phyloP scores from a whole-genome alignment of 495 filamentous ascomycete species.

The Usnea hakonensis region DNA sequence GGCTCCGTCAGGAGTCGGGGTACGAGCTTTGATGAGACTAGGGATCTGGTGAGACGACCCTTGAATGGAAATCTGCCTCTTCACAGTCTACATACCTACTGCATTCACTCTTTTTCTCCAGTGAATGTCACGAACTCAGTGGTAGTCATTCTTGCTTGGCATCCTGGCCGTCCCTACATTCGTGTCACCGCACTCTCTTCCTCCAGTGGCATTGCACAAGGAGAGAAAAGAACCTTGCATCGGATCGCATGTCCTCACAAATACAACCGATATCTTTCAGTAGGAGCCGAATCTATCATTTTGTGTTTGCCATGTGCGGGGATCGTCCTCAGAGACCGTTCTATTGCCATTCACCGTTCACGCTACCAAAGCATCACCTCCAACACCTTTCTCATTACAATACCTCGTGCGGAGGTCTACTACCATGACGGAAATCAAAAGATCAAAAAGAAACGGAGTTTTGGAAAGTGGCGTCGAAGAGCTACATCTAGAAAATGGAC shows the following conservation, averaged over 20 bases:
- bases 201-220: background rate
- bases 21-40: background rate
- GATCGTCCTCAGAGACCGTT: constrained; percentile 9
- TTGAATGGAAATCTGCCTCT: background rate
- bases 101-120: background rate
- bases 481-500: constrained; percentile 21
- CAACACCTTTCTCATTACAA: constrained; percentile 3
- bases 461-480: constrained; percentile 17
- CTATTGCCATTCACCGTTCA: constrained; percentile 6
- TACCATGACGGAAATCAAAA: constrained; percentile 17
- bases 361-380: background rate
- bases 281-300: constrained; percentile 50
- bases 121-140: background rate
- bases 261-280: constrained; percentile 39
- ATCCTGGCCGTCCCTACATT: background rate
- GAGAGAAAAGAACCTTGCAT: background rate
- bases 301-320: constrained; percentile 17
- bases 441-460: constrained; percentile 6
- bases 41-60: background rate
- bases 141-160: background rate
- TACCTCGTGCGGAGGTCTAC: background rate
- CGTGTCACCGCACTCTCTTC: background rate
- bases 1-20: background rate
- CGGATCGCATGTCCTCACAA: background rate
- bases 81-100: background rate